phyloP scores from a whole-genome alignment of 306 rosid species.

The Prunus kanzakura region DNA sequence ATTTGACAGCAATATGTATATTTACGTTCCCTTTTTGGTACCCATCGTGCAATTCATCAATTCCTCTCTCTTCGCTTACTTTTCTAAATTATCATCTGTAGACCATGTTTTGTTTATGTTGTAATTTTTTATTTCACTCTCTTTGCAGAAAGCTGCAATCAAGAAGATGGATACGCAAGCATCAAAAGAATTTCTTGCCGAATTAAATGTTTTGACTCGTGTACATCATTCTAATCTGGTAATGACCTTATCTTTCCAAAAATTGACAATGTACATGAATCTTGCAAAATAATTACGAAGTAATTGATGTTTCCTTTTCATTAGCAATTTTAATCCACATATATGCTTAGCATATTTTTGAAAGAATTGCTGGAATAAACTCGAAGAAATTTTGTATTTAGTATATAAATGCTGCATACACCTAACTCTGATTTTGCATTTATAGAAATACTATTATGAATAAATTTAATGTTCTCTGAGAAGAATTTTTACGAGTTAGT shows the following conservation, averaged over 20 bases:
- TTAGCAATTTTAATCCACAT: not conserved
- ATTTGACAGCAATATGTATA: no score
- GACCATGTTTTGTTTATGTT: not conserved
- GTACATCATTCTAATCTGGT: constrained; percentile 95
- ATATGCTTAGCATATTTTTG: not conserved
- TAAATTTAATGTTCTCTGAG: no score
- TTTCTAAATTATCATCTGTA: not conserved
- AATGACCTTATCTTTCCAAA: constrained; percentile 20
- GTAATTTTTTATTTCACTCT: constrained; percentile 12
- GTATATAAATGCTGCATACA: not conserved
- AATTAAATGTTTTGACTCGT: constrained; percentile 76
- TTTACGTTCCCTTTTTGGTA: no score
- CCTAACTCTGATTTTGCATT: not conserved
- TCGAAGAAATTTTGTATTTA: not conserved
- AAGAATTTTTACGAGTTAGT: no score
- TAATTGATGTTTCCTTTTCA: not conserved
- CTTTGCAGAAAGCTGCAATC: constrained; percentile 75
- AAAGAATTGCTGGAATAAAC: constrained; percentile 1
- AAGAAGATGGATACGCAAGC: constrained; percentile 94
- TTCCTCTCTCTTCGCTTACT: no score
- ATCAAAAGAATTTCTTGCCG: constrained; percentile 79
- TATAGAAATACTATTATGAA: no score
- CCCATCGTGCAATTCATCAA: no score
- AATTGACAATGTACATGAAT: not conserved
- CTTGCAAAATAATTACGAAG: not conserved